phyloP scores from a whole-genome alignment of 345 rosid species.

The Rhizophora apiculata region DNA sequence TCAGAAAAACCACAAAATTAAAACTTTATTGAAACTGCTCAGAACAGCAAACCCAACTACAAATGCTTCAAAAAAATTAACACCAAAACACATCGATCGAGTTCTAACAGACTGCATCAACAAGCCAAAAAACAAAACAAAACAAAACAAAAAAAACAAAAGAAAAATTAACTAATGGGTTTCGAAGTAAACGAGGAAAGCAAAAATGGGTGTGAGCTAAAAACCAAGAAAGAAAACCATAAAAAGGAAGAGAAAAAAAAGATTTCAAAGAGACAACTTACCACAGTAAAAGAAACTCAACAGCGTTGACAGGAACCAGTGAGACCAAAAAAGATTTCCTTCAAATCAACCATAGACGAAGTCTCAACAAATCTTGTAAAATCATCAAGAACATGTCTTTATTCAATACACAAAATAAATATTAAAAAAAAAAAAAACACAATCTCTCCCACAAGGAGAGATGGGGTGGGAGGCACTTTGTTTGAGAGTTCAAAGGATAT shows the following conservation, averaged over 20 bases:
- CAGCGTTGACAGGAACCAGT: constrained; percentile 10
- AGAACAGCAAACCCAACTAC: constrained; percentile 11
- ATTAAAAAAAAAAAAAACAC: background rate
- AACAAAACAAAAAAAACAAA: constrained; percentile 11
- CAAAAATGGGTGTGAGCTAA: constrained; percentile 20
- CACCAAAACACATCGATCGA: constrained; percentile 36
- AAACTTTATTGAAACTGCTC: constrained; percentile 12
- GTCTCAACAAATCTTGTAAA: constrained; percentile 10
- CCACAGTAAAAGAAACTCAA: constrained; percentile 13
- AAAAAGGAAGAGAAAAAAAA: background rate
- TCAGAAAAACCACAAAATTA: constrained; percentile 13
- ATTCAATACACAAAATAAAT: background rate
- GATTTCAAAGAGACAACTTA: constrained; percentile 17
- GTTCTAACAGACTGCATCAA: constrained; percentile 30
- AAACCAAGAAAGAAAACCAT: constrained; percentile 6
- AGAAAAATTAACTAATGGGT: constrained; percentile 14
- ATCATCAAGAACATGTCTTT: constrained; percentile 1
- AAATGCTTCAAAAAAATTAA: constrained; percentile 13
- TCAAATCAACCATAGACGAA: too few species aligned
- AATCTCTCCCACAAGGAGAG: too few species aligned
- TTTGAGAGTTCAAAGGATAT: constrained; percentile 5
- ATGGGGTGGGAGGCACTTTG: background rate
- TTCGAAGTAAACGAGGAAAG: constrained; percentile 10
- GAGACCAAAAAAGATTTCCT: background rate
- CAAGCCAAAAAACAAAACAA: background rate